These are phyloP conservation scores for Penicillium lagena DNA, from an alignment of 495 filamentous ascomycete species.

Conservation along the genomic window DNA sequence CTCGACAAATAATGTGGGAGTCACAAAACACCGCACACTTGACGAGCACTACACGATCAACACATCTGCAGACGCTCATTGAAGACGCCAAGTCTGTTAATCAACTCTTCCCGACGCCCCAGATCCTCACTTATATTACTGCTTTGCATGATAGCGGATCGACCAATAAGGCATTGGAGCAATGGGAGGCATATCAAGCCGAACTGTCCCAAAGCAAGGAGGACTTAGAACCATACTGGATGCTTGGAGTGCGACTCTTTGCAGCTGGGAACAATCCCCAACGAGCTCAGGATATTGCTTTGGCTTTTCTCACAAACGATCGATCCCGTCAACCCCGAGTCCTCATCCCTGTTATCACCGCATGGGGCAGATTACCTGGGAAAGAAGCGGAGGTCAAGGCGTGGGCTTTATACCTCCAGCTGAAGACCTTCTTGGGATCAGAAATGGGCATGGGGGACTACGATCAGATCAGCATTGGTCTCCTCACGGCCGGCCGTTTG, in stretches of 20 bases:
- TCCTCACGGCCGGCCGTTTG: conserved; percentile 51
- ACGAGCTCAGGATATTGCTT: conserved; percentile 56
- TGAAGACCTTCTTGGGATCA: conserved; percentile 52
- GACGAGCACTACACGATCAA: conserved; percentile 34
- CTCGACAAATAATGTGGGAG: conserved; percentile 35
- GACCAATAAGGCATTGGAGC: conserved; percentile 51
- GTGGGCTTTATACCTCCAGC: conserved; percentile 59
- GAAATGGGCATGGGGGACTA: conserved; percentile 70
- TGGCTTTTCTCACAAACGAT: conserved; percentile 48
- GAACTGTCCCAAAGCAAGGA: conserved; percentile 48
- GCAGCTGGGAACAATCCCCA: conserved; percentile 52
- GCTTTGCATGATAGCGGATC: conserved; percentile 55
- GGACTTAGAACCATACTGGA: conserved; percentile 51
- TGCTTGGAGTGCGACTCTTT: conserved; percentile 64
- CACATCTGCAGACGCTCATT: conserved; percentile 51
- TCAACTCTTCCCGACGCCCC: conserved; percentile 42
- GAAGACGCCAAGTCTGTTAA: conserved; percentile 56
- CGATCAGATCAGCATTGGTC: conserved; percentile 56
- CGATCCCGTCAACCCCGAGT: conserved; percentile 48
- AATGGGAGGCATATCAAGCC: conserved; percentile 55
- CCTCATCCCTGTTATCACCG: conserved; percentile 57
- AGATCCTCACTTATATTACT: conserved; percentile 60
- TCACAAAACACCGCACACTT: conserved; percentile 44
- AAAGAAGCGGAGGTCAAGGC: conserved; percentile 46
- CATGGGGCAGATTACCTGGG: conserved; percentile 28